Evolutionary conservation across 1,284 basidiomycete genomes (phyloP).

Genomic region (Thelephora terrestris): DNA sequence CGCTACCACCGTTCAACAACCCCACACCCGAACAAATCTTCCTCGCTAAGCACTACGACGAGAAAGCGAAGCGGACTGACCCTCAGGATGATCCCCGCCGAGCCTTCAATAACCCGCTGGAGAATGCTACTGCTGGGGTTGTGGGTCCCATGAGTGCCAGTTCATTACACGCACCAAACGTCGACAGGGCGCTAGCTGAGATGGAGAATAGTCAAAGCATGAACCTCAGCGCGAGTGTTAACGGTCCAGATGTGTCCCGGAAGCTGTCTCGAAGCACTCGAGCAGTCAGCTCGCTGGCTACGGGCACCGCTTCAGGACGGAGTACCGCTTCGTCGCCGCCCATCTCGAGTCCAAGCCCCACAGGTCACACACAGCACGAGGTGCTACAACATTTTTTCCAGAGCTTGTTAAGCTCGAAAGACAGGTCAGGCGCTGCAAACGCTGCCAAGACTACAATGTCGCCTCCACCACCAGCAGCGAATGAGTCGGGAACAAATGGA

Average conservation of each 20-base stretch:
- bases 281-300: conserved; percentile 6
- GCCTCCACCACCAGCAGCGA: not conserved
- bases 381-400: conserved; percentile 84
- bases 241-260: conserved; percentile 14
- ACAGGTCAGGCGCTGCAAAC: conserved; percentile 24
- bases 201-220: conserved; percentile 58
- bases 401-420: conserved; percentile 62
- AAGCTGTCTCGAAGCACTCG: conserved; percentile 13
- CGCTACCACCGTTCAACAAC: conserved; percentile 65
- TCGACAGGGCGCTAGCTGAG: conserved; percentile 76
- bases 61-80: conserved; percentile 79
- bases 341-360: conserved; percentile 35
- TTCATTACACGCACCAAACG: conserved; percentile 74
- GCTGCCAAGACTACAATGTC: not conserved
- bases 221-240: conserved; percentile 14
- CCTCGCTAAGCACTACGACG: conserved; percentile 80
- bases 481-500: not conserved
- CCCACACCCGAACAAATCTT: conserved; percentile 81
- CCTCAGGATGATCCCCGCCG: conserved; percentile 64
- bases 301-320: not conserved
- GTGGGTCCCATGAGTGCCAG: conserved; percentile 84
- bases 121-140: conserved; percentile 51
- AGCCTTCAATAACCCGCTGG: conserved; percentile 70
- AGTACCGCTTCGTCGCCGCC: conserved; percentile 29
- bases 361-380: conserved; percentile 66